Evolutionary conservation across 352 stramenopile species (phyloP).

Genomic region (Pilasporangium apinafurcum): DNA sequence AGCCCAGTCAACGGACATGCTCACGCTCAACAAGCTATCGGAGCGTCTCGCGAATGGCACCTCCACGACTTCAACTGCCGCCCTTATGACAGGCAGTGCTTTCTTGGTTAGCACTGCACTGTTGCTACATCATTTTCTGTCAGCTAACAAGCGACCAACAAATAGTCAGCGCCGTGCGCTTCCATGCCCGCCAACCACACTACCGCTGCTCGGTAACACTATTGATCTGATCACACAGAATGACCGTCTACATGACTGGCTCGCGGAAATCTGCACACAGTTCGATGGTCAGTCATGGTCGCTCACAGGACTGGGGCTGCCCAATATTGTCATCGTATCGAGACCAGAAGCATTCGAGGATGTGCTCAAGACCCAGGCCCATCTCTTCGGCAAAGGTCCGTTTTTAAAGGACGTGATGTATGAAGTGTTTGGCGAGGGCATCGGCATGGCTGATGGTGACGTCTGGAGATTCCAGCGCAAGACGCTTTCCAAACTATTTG

Average conservation of each 20-base stretch:
- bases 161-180: too few relatives aligned
- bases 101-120: too few relatives aligned
- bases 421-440: slow-evolving; percentile 67
- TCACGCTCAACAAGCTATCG: too few relatives aligned
- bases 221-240: slow-evolving; percentile 38
- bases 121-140: too few relatives aligned
- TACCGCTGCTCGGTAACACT: slow-evolving; percentile 43
- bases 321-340: slow-evolving; percentile 31
- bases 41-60: too few relatives aligned
- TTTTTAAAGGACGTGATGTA: slow-evolving; percentile 19
- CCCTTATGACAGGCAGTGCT: too few relatives aligned
- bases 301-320: slow-evolving; percentile 24
- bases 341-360: slow-evolving; percentile 35
- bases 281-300: slow-evolving; percentile 36
- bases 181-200: slow-evolving; percentile 20
- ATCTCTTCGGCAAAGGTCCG: slow-evolving; percentile 65
- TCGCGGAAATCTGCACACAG: slow-evolving; percentile 31
- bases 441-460: slow-evolving; percentile 54
- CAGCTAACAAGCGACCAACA: too few relatives aligned
- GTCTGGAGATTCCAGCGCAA: slow-evolving; percentile 71
- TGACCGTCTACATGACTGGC: slow-evolving; percentile 53
- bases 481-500: slow-evolving; percentile 84
- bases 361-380: slow-evolving; percentile 58
- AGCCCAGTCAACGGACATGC: too few relatives aligned
- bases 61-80: too few relatives aligned